Base-by-base conservation (phyloP, 2,329 filamentous ascomycete species). In the Talaromyces sp. region DNA sequence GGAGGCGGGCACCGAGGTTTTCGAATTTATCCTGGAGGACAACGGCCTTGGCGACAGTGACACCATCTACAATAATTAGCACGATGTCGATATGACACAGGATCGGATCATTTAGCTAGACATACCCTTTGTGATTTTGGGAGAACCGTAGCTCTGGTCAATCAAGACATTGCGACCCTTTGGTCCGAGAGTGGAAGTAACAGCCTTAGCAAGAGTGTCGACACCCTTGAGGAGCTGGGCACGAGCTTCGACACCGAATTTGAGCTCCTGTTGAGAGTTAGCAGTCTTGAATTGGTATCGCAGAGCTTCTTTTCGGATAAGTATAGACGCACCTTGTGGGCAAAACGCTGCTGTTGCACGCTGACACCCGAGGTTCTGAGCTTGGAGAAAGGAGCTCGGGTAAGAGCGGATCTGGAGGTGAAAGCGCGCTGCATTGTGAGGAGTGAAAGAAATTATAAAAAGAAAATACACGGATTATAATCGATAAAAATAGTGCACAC, bases 101-200 rank as follows among this genome's bases (percentile, higher is more conserved):
- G 11, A 1, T 28, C 14, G 54, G 23, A 12, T 12, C 58, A 54
- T 16, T 44, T 7, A 11, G 18, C 33, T 35, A 39, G 5, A 76
- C 84, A 67, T 83, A 96, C 93, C 93, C 85, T 99, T 99, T 73
- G 95, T 99, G 81, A 99, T 99, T 87, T 99, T 99, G 73, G 95
- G 95, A 55, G 95, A 96, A 79, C 95, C 95, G 75, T 96, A 99
- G 84, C 91, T 92, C 67, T 93, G 97, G 84, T 99, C 95, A 71
- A 99, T 99, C 75, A 99, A 80, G 70, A 99, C 95, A 82, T 98
- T 99, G 77, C 95, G 89, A 79, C 95, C 95, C 86, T 99, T 99
- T 73, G 95, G 95, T 70, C 95, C 95, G 66, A 99, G 86, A 68
- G 95, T 99, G 66, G 93, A 96, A 68, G 93, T 90, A 67, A 99